Percentiles rank a stretch among this genome's conserved stretches.
These are phyloP conservation scores for Priceomyces fermenticarens DNA, from an alignment of 805 yeast species.

Conservation along the genomic window DNA sequence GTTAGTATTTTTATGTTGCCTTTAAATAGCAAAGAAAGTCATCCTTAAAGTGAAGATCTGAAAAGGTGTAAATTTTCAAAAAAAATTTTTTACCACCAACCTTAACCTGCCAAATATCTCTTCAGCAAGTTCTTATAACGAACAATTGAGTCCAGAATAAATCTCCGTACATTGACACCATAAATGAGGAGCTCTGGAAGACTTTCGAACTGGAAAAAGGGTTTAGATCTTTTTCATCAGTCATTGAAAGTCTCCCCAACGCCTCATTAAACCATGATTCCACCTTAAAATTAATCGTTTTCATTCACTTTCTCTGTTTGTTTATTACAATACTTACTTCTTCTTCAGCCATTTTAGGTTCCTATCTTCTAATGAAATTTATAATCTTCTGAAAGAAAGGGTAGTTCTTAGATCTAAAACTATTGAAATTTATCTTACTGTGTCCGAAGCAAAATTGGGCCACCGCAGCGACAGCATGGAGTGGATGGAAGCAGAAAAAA, in stretches of 20 bases:
- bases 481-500: neutral
- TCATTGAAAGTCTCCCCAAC: too few species aligned
- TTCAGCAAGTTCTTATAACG: too few species aligned
- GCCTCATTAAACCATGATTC: too few species aligned
- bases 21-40: neutral
- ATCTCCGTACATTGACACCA: too few species aligned
- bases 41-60: neutral
- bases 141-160: too few species aligned
- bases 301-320: too few species aligned
- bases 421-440: slow-evolving; percentile 1
- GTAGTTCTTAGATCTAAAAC: slow-evolving; percentile 1
- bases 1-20: slow-evolving; percentile 20
- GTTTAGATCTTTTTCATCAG: too few species aligned
- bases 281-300: too few species aligned
- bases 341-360: slow-evolving; percentile 11
- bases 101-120: too few species aligned
- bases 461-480: slow-evolving; percentile 3
- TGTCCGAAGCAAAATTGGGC: slow-evolving; percentile 3
- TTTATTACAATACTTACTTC: slow-evolving; percentile 7
- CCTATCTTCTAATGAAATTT: neutral
- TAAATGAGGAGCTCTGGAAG: too few species aligned
- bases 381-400: neutral
- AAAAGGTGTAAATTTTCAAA: neutral
- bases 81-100: neutral
- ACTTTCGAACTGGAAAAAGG: too few species aligned